Evolutionary conservation across 345 rosid species (phyloP), one percentile per base, ranked within the genome.

Genomic region (Limnanthes douglasii): DNA sequence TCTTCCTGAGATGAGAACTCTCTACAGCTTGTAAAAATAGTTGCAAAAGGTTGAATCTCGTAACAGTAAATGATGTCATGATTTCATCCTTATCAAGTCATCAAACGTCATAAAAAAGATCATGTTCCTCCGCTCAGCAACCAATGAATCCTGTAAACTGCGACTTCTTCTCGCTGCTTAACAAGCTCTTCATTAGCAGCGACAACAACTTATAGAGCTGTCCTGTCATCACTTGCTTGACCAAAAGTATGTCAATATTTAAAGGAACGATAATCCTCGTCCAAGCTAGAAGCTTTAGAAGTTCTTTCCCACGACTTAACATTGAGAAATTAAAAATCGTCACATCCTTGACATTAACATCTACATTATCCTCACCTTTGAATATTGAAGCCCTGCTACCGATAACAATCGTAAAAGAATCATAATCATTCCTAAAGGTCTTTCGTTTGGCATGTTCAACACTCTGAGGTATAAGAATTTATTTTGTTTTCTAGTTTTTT

Each of bases 211-310:
- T 72, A 52, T 15, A 90, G 60, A 12, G 98, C 94, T 29, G 69
- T 64, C 58, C 68, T 84, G 28, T 80, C 85, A 67, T 80, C 93
- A 25, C 98, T 57, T 80, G 94, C 46, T 84, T 94, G 48, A 84
- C 96, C 53, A 84, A 59, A 36, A 84, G 86, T 43, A 90, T 94
- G 63, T 90, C 98, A 33, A 90, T 90, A 49, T 90, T 84, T 56
- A 65, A 80, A 0, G 98, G 96, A 15, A 90, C 94, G 0, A 95
- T 95, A 51, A 84, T 72, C 75, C 80, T 84, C 69, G 96, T 70
- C 94, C 98, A 90, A 23, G 94, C 93, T 48, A 90, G 81, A 39
- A 84, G 83, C 78, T 84, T 90, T 35, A 90, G 51, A 36, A 90
- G 94, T 46, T 84, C 98, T 46, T 80, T 90, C 29, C 98, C 96